Evolutionary conservation across 345 rosid species (phyloP), one percentile per base, ranked within the genome.

Genomic region (Luvunga scandens): DNA sequence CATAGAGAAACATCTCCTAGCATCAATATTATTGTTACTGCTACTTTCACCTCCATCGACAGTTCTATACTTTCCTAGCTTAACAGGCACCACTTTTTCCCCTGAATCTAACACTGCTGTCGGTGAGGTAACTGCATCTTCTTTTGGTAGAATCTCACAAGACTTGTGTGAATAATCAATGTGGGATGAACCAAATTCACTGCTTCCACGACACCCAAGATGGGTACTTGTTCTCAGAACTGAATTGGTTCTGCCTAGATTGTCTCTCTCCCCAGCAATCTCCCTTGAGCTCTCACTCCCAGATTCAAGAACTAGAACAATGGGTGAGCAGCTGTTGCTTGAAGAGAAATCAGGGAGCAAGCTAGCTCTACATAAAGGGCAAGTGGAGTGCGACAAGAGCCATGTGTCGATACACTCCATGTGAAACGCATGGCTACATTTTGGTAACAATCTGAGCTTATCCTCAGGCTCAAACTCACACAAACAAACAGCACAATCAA

Each of bases 371-470:
- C 98, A 96, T n/a, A 94, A 86, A 59, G 99, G 99, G 86, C 99
- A 96, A 76, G 97, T 96, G 21, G 99, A 96, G 87, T 96, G 99
- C 80, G 98, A 96, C 86, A 96, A 83, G 64, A 96, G 93, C 99
- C 99, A 96, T 24, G 98, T 94, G 60, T 96, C 99, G 61, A 96
- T 96, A 77, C 99, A 96, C 60, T 94, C 99, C 98, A 89, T 85
- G 82, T 96, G 99, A 83, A 96, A 96, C 59, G 99, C 99, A 83
- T 96, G 99, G 82, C 98, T 94, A 34, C 99, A 96, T 86, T 94
- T 96, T 9, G 99, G 99, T 53, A 96, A 84, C 86, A 96, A 86
- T 82, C 99, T 90, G 67, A 96, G 98, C 88, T 90, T 90, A 72
- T 96, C 99, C 48, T 91, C 98, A 25, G 87, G 80, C 87, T 90